A percentile compares a stretch with the other conserved stretches of the same genome.
Conservation (phyloP, 768 basidiomycete genomes). For the Leucocoprinus leucothites region DNA sequence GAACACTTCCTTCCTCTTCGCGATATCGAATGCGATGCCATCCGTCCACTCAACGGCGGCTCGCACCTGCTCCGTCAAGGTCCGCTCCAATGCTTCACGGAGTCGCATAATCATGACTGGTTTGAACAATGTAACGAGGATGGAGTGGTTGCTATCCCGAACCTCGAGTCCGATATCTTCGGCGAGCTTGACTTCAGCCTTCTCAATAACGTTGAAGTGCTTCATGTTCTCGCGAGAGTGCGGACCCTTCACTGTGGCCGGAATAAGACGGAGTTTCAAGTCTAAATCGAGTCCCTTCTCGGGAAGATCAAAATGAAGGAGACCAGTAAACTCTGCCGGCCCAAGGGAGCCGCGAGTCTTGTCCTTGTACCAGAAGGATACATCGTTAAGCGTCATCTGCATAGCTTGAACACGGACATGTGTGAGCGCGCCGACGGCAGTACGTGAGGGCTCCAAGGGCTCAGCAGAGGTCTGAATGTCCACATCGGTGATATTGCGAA, state of each 20-base stretch:
- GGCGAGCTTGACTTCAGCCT: slow-evolving; percentile 49
- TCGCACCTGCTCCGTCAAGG: slow-evolving; percentile 54
- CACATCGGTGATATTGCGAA: slow-evolving; percentile 64
- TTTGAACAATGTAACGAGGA: slow-evolving; percentile 60
- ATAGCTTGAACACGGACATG: slow-evolving; percentile 65
- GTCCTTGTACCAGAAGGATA: slow-evolving; percentile 76
- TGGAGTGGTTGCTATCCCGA: slow-evolving; percentile 59
- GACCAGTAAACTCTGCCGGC: slow-evolving; percentile 57
- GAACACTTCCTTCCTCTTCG: slow-evolving; percentile 58
- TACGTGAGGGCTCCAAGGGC: slow-evolving; percentile 34
- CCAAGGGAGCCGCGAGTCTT: slow-evolving; percentile 46
- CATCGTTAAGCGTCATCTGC: slow-evolving; percentile 57
- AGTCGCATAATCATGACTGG: slow-evolving; percentile 57
- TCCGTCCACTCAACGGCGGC: slow-evolving; percentile 51
- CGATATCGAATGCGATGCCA: slow-evolving; percentile 55
- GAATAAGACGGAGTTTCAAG: slow-evolving; percentile 61
- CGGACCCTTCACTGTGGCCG: slow-evolving; percentile 40
- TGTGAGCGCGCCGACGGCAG: slow-evolving; percentile 59
- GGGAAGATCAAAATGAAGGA: slow-evolving; percentile 60
- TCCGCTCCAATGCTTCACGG: slow-evolving; percentile 56
- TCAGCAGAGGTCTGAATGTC: slow-evolving; percentile 43
- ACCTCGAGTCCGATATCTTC: slow-evolving; percentile 55
- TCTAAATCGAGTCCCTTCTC: slow-evolving; percentile 68
- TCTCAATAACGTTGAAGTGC: slow-evolving; percentile 60
- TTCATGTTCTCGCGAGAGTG: slow-evolving; percentile 36